phyloP scores from a whole-genome alignment of 2,329 filamentous ascomycete genomes.

The Ophiosphaerella narmari region DNA sequence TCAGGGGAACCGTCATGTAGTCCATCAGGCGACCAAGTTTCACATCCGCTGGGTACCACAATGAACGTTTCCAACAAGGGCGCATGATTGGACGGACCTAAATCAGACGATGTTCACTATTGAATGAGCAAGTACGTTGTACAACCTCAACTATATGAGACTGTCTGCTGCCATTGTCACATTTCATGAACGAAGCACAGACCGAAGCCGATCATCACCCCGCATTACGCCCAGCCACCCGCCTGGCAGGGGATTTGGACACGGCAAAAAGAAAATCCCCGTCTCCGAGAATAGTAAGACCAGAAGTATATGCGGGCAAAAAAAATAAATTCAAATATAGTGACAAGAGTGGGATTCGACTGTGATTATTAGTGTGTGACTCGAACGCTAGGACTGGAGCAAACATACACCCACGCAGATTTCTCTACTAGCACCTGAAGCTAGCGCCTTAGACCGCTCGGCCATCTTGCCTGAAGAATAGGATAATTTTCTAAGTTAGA shows the following conservation, averaged over 20 bases:
- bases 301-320: background rate
- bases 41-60: no score
- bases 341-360: constrained; percentile 45
- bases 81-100: no score
- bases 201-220: background rate
- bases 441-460: constrained; percentile 46
- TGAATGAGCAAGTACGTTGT: no score
- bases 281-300: background rate
- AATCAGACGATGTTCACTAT: no score
- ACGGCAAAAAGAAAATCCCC: constrained; percentile 4
- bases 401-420: constrained; percentile 37
- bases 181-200: constrained; percentile 2
- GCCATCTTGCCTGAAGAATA: constrained; percentile 27
- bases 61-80: no score
- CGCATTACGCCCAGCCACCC: background rate
- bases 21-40: no score
- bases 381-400: background rate
- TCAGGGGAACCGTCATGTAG: no score
- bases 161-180: no score
- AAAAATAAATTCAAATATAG: constrained; percentile 23
- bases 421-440: constrained; percentile 46
- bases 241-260: background rate
- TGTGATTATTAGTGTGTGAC: background rate
- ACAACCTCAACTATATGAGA: no score
- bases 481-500: background rate